These are phyloP conservation scores for Crithidia fasciculata DNA, from an alignment of 208 protist species.

Conservation along the genomic window DNA sequence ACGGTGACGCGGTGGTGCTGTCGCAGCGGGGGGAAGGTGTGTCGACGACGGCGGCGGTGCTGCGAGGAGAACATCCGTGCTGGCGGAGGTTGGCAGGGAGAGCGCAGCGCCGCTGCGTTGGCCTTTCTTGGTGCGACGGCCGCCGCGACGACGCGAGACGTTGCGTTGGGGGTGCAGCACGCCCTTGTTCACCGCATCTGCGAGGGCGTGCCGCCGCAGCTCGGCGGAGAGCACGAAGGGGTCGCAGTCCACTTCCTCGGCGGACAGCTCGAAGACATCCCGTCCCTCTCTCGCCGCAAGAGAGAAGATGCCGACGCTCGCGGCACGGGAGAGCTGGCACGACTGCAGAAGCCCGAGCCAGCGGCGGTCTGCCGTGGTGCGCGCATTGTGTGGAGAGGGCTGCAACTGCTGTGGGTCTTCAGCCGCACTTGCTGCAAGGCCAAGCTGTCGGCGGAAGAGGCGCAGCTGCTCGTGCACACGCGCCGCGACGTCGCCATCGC, in stretches of 20 bases:
- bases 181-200: constrained; percentile 12
- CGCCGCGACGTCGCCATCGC: not conserved
- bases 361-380: constrained; percentile 1
- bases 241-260: constrained; percentile 1
- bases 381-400: not conserved
- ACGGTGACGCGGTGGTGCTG: too few species aligned
- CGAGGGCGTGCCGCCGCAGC: constrained; percentile 15
- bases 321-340: constrained; percentile 16
- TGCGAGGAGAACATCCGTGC: not conserved
- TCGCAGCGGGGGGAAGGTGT: too few species aligned
- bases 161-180: not conserved
- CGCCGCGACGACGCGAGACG: not conserved
- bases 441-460: constrained; percentile 10
- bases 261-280: not conserved
- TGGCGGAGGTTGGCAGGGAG: not conserved
- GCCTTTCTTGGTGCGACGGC: not conserved
- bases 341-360: constrained; percentile 33
- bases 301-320: constrained; percentile 16
- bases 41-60: not conserved
- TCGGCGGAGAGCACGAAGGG: constrained; percentile 8
- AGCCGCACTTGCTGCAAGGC: not conserved
- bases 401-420: not conserved
- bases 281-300: not conserved
- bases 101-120: not conserved
- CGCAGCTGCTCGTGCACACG: constrained; percentile 11